These are phyloP conservation scores for Colletotrichum kahawae DNA, from an alignment of 2,329 filamentous ascomycete genomes.

Conservation along the genomic window DNA sequence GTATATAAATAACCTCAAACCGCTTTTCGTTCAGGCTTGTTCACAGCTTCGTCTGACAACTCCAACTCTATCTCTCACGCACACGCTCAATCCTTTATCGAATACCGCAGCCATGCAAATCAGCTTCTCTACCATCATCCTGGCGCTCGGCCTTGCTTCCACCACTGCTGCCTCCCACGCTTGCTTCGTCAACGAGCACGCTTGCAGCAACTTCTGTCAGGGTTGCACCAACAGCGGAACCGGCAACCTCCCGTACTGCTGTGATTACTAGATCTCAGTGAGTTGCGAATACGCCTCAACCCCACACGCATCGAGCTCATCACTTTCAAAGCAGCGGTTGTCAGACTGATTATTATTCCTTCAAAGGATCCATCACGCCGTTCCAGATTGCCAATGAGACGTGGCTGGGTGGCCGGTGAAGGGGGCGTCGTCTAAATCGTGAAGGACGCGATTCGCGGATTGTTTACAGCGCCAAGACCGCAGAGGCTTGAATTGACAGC, in stretches of 20 bases:
- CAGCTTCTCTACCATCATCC: not conserved
- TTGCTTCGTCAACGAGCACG: not conserved
- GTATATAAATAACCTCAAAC: not conserved
- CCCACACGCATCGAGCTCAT: not conserved
- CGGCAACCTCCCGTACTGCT: not conserved
- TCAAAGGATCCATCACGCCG: not conserved
- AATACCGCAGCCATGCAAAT: not conserved
- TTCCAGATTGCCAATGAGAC: not conserved
- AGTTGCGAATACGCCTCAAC: not conserved
- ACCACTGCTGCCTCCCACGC: not conserved
- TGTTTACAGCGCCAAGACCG: not conserved
- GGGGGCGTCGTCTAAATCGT: not conserved
- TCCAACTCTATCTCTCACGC: fast-evolving
- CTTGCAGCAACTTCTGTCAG: not conserved
- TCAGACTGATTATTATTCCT: not conserved
- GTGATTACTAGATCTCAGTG: not conserved
- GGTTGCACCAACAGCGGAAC: not conserved
- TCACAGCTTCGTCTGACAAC: not conserved
- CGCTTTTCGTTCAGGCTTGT: not conserved
- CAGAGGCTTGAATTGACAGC: not conserved
- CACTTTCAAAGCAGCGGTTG: not conserved
- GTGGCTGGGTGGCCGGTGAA: not conserved
- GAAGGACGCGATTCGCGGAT: not conserved
- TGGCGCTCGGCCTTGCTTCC: not conserved
- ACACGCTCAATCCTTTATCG: not conserved